Evolutionary conservation across 148 eudicot species (phyloP), one percentile per base, ranked within the genome.

Genomic region (Spergularia bocconei): DNA sequence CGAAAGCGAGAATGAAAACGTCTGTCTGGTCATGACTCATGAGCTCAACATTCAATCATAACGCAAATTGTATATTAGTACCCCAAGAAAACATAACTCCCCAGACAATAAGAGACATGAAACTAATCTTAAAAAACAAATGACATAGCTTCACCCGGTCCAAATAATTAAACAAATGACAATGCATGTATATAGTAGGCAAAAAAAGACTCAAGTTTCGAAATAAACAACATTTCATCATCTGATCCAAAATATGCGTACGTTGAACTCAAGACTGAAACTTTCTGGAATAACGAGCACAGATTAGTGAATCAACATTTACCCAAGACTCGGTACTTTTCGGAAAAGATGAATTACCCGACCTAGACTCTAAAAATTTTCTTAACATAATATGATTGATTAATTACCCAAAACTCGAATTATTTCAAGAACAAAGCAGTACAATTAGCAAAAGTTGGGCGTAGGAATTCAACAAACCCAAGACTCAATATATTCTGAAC

Each of bases 41-140:
- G 17, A 21, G 60, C 61, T 72, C 73, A 78, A 78, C 58, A 72
- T 47, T 50, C 68, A 72, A 65, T 21, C 55, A 68, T 47, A 53
- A 17, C 19, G 63, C 7, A 72, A 64, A 15, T 41, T 25, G 48
- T 44, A 44, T 17, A 41, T 13, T 29, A 29, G 36, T 21, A 20
- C 8, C 19, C 1, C 44, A 33, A 3, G 5, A 47, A 17, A n/a
- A 53, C 61, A 63, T 64, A 55, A 44, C 23, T 71, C 36, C 36
- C 36, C 36, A 29, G 36, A 58, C 44, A 64, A 21, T 21, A 78
- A 39, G 59, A 54, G 61, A 50, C 74, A 44, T 67, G 17, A 67
- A 13, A 74, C 12, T 33, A 64, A 41, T 51, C 66, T 17, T 63
- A 51, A 5, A 44, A 51, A 5, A 29, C 36, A 29, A 17, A 25